Evolutionary conservation across 139 green algal species (phyloP).

Genomic region (Chlamydomonas sphaeroides): DNA sequence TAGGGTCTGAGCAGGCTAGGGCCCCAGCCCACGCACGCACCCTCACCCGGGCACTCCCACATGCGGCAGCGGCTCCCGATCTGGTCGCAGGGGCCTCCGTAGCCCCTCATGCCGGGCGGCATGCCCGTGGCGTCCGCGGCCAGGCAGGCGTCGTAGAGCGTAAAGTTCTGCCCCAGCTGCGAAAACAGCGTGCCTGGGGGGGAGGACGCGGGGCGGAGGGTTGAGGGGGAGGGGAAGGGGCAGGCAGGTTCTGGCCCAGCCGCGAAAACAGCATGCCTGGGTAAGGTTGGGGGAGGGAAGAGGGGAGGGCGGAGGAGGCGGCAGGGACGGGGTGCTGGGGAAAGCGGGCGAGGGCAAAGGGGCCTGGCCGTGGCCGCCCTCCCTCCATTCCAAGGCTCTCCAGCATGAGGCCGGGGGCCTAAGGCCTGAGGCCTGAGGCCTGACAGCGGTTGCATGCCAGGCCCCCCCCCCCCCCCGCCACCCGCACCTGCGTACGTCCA

Average conservation of each 20-base stretch:
- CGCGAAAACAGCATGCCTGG: too few relatives aligned
- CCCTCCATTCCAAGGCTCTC: too few relatives aligned
- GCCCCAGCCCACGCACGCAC: not conserved
- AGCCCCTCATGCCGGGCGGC: constrained; percentile 42
- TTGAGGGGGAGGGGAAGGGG: not conserved
- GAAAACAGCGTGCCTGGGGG: constrained; percentile 42
- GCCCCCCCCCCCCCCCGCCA: not conserved
- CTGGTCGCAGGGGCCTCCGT: constrained; percentile 59
- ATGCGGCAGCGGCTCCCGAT: constrained; percentile 50
- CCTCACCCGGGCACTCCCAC: constrained; percentile 61
- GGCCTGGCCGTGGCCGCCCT: too few relatives aligned
- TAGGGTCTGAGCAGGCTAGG: too few relatives aligned
- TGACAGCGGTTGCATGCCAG: too few relatives aligned
- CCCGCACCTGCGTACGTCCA: constrained; percentile 46
- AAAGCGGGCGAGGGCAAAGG: too few relatives aligned
- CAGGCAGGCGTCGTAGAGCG: constrained; percentile 35
- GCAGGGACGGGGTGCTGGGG: too few relatives aligned
- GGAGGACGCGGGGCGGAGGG: not conserved
- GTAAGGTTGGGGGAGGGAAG: too few relatives aligned
- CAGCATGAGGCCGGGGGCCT: too few relatives aligned
- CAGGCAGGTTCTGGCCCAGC: too few relatives aligned
- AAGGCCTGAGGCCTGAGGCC: too few relatives aligned
- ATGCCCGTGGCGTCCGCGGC: not conserved
- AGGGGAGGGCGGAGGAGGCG: too few relatives aligned
- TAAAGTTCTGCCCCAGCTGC: constrained; percentile 50